These are phyloP conservation scores for Barnettozyma sucrosica DNA, from an alignment of 805 yeast species.

Conservation along the genomic window DNA sequence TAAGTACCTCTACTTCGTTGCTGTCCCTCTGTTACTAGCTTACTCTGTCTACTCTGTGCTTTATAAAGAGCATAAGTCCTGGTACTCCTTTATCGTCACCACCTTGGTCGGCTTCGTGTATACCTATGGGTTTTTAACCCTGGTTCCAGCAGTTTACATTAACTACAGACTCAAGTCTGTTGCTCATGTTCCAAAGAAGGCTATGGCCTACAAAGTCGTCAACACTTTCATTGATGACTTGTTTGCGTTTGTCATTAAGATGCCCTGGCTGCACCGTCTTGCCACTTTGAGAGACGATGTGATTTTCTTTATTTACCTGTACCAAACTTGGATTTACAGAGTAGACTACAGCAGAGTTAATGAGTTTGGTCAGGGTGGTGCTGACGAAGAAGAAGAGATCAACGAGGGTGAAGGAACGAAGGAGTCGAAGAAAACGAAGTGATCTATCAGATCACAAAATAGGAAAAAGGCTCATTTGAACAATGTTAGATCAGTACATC, in stretches of 20 bases:
- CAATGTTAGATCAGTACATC: background rate
- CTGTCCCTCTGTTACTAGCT: slow-evolving; percentile 32
- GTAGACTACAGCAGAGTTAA: slow-evolving; percentile 34
- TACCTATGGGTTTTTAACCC: slow-evolving; percentile 36
- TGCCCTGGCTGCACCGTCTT: slow-evolving; percentile 37
- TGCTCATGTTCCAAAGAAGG: slow-evolving; percentile 36
- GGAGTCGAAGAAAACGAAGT: background rate
- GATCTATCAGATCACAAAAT: background rate
- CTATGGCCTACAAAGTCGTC: slow-evolving; percentile 36
- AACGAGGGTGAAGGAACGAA: background rate
- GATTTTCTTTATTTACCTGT: slow-evolving; percentile 34
- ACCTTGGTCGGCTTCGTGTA: slow-evolving; percentile 37
- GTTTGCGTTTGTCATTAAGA: slow-evolving; percentile 37
- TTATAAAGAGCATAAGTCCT: slow-evolving; percentile 35
- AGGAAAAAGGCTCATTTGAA: too few species aligned
- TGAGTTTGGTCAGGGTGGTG: slow-evolving; percentile 35
- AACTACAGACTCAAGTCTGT: slow-evolving; percentile 38
- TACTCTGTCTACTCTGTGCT: slow-evolving; percentile 33
- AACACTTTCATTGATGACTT: slow-evolving; percentile 37
- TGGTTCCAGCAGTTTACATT: slow-evolving; percentile 36
- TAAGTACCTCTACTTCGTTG: slow-evolving; percentile 31
- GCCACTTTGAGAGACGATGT: slow-evolving; percentile 38
- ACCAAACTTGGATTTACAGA: slow-evolving; percentile 36
- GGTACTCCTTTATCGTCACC: slow-evolving; percentile 36
- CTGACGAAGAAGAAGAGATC: slow-evolving; percentile 14